Evolutionary conservation across 202 grass and related monocot species (phyloP).

Genomic region (Digitaria exilis): DNA sequence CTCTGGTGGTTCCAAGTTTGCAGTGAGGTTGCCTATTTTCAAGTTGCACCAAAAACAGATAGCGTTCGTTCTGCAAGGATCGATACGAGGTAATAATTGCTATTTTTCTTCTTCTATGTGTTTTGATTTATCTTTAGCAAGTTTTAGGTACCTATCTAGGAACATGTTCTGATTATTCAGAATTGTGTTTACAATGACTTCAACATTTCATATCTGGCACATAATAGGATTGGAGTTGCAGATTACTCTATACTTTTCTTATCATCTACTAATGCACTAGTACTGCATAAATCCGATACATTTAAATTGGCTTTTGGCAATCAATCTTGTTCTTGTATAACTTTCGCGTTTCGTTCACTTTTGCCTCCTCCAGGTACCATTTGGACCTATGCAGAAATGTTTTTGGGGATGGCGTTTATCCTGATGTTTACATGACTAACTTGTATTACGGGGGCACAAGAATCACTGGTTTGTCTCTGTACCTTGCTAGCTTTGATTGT

Average conservation of each 20-base stretch:
- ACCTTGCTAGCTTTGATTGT: not conserved
- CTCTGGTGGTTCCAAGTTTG: constrained; percentile 99
- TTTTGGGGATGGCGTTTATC: constrained; percentile 92
- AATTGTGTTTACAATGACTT: not conserved
- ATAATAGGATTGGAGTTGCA: not conserved
- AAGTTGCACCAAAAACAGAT: constrained; percentile 86
- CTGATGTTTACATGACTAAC: constrained; percentile 91
- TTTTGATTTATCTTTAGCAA: constrained; percentile 38
- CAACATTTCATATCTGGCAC: not conserved
- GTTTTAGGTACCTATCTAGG: not conserved
- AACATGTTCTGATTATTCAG: not conserved
- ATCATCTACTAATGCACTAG: not conserved
- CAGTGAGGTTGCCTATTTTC: constrained; percentile 95
- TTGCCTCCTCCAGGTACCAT: constrained; percentile 45
- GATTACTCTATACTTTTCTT: constrained; percentile 20
- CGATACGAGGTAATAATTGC: constrained; percentile 54
- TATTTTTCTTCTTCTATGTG: not conserved
- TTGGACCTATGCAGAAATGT: constrained; percentile 87
- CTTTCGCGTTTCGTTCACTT: not conserved
- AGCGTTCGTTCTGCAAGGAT: constrained; percentile 78
- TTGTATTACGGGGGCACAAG: constrained; percentile 88
- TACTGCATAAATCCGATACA: not conserved
- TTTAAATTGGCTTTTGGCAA: not conserved
- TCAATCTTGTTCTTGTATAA: constrained; percentile 10
- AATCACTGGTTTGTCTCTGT: constrained; percentile 58